A percentile compares a stretch with the other conserved stretches of the same genome.
These are phyloP conservation scores for Helminthosporium solani DNA, from an alignment of 2,329 filamentous ascomycete genomes.

Conservation along the genomic window DNA sequence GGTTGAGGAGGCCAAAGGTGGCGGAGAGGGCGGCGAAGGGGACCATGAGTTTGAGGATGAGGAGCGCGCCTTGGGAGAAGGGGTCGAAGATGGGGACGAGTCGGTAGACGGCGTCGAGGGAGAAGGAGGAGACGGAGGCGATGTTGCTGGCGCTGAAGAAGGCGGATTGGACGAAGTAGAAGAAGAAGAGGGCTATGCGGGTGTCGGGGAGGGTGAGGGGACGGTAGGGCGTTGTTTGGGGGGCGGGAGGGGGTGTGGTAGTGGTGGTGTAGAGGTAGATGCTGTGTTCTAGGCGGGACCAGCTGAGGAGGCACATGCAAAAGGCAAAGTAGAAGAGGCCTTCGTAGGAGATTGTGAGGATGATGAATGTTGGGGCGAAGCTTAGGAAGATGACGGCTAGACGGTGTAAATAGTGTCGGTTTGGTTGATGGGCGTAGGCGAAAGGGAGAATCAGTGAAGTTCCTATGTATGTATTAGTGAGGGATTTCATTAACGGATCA, in stretches of 20 bases:
- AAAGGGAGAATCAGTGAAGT: slow-evolving; percentile 76
- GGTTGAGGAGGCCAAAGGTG: slow-evolving; percentile 91
- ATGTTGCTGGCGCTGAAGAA: slow-evolving; percentile 98
- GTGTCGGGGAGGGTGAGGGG: slow-evolving; percentile 78
- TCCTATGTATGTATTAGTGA: slow-evolving; percentile 53
- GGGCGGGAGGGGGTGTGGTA: slow-evolving; percentile 10
- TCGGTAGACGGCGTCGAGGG: slow-evolving; percentile 82
- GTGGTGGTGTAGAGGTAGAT: slow-evolving; percentile 54
- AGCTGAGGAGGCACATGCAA: slow-evolving; percentile 75
- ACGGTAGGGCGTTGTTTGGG: slow-evolving; percentile 52
- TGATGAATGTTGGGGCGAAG: slow-evolving; percentile 90
- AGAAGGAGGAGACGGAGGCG: slow-evolving; percentile 90
- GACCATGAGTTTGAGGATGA: slow-evolving; percentile 87
- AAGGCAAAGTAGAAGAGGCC: slow-evolving; percentile 94
- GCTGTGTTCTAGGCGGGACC: slow-evolving; percentile 88
- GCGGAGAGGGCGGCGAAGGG: slow-evolving; percentile 91
- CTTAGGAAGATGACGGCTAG: slow-evolving; percentile 87
- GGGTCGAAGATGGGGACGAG: slow-evolving; percentile 92
- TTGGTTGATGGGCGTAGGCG: slow-evolving; percentile 76
- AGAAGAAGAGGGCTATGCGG: slow-evolving; percentile 89
- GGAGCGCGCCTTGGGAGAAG: slow-evolving; percentile 82
- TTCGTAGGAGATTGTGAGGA: slow-evolving; percentile 96
- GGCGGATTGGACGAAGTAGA: slow-evolving; percentile 88
- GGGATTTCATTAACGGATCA: background rate
- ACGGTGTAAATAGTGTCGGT: slow-evolving; percentile 85